Evolutionary conservation across 495 filamentous ascomycete species (phyloP).

Genomic region (Podospora tetraspora): DNA sequence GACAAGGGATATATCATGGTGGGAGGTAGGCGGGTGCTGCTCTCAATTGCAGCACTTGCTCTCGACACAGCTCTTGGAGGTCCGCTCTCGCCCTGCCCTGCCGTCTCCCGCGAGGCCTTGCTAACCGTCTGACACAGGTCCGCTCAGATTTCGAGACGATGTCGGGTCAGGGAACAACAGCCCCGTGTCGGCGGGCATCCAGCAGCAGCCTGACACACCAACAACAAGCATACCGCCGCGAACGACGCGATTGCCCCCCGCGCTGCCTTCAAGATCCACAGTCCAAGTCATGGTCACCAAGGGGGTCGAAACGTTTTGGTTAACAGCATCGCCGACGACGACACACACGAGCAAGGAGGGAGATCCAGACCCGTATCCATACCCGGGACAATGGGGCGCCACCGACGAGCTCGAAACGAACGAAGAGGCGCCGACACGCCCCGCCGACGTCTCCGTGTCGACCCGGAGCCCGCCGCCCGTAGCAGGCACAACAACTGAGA

Average conservation of each 20-base stretch:
- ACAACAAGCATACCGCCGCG: background rate
- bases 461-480: background rate
- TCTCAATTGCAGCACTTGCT: slow-evolving; percentile 30
- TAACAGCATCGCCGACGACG: background rate
- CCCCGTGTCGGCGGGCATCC: background rate
- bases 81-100: slow-evolving; percentile 3
- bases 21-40: slow-evolving; percentile 25
- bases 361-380: background rate
- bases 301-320: background rate
- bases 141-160: background rate
- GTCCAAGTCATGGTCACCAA: background rate
- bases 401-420: background rate
- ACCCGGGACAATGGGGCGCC: background rate
- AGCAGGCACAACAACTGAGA: background rate
- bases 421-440: background rate
- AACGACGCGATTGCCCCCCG: background rate
- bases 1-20: slow-evolving; percentile 27
- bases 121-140: slow-evolving; percentile 5
- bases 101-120: background rate
- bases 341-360: background rate
- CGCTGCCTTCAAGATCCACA: background rate
- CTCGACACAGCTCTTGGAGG: slow-evolving; percentile 27
- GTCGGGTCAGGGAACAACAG: background rate
- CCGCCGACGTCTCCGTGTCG: background rate
- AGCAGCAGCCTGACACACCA: background rate